These are phyloP conservation scores for Saturnispora hagleri DNA, from an alignment of 805 yeast species.

Conservation along the genomic window DNA sequence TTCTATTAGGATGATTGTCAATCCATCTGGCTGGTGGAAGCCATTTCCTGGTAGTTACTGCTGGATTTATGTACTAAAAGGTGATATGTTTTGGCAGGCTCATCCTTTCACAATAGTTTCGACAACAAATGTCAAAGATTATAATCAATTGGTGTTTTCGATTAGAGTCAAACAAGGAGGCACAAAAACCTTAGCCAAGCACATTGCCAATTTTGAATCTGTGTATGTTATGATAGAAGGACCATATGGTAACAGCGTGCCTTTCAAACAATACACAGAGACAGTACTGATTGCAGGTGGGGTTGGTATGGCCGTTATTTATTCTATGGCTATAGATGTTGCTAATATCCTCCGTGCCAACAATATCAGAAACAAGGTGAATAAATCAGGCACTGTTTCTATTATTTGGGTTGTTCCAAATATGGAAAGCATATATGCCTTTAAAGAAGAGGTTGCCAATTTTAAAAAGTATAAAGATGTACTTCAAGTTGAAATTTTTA, in stretches of 20 bases:
- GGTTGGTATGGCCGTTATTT: slow-evolving; percentile 52
- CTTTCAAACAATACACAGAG: slow-evolving; percentile 38
- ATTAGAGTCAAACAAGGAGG: slow-evolving; percentile 47
- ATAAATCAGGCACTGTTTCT: slow-evolving; percentile 13
- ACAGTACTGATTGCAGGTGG: slow-evolving; percentile 55
- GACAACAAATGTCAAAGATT: slow-evolving; percentile 32
- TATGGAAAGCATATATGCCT: slow-evolving; percentile 24
- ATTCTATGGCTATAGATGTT: slow-evolving; percentile 37
- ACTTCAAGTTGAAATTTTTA: slow-evolving; percentile 22
- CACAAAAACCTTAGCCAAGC: slow-evolving; percentile 33
- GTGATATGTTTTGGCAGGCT: slow-evolving; percentile 49
- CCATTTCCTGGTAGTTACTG: slow-evolving; percentile 55
- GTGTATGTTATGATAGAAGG: slow-evolving; percentile 48
- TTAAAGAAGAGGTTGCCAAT: slow-evolving; percentile 23
- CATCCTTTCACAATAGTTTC: slow-evolving; percentile 57
- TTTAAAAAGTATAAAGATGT: slow-evolving; percentile 19
- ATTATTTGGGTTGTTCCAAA: slow-evolving; percentile 26
- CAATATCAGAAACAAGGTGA: slow-evolving; percentile 17
- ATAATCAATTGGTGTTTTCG: slow-evolving; percentile 34
- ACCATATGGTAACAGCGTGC: slow-evolving; percentile 45
- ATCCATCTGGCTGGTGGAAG: slow-evolving; percentile 46
- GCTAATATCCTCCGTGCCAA: slow-evolving; percentile 26
- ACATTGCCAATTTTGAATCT: slow-evolving; percentile 21
- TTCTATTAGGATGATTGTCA: slow-evolving; percentile 40
- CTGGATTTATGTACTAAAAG: slow-evolving; percentile 41